Conservation (phyloP, 2,329 filamentous ascomycete genomes). For the Nannizziopsis arthrosporioides region DNA sequence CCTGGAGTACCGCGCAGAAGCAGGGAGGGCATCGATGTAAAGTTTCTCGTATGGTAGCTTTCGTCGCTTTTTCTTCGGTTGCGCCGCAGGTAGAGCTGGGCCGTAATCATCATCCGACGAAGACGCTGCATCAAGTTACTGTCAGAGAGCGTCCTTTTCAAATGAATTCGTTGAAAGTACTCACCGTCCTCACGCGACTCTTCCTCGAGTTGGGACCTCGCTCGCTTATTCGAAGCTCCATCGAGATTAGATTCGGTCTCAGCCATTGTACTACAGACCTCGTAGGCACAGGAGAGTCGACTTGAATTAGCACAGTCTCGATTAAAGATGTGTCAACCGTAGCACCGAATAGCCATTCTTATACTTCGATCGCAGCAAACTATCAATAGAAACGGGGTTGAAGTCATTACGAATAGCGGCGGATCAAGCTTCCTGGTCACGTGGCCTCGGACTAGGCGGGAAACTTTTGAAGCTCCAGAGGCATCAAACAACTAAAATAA, state of each 20-base stretch:
- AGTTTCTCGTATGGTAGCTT: constrained; percentile 90
- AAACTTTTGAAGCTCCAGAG: background rate
- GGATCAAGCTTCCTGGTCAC: background rate
- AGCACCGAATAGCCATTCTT: background rate
- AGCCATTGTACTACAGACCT: constrained; percentile 19
- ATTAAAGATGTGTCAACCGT: background rate
- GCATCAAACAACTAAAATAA: background rate
- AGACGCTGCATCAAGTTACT: constrained; percentile 36
- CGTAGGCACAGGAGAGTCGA: no score
- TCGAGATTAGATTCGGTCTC: constrained; percentile 19
- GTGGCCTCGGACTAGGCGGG: background rate
- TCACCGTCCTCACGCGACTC: constrained; percentile 21
- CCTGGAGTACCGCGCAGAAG: constrained; percentile 72
- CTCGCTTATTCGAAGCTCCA: constrained; percentile 41
- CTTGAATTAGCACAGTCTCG: background rate
- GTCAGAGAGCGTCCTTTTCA: background rate
- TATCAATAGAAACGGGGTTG: no score
- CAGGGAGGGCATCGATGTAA: constrained; percentile 79
- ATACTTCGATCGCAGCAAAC: no score
- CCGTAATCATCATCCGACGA: constrained; percentile 90
- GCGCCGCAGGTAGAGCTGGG: constrained; percentile 71
- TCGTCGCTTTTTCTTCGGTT: constrained; percentile 80
- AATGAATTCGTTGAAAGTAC: constrained; percentile 20
- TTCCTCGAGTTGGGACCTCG: constrained; percentile 45
- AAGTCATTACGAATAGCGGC: background rate